Base-by-base conservation (phyloP, 805 yeast genomes). In the Candida orba region DNA sequence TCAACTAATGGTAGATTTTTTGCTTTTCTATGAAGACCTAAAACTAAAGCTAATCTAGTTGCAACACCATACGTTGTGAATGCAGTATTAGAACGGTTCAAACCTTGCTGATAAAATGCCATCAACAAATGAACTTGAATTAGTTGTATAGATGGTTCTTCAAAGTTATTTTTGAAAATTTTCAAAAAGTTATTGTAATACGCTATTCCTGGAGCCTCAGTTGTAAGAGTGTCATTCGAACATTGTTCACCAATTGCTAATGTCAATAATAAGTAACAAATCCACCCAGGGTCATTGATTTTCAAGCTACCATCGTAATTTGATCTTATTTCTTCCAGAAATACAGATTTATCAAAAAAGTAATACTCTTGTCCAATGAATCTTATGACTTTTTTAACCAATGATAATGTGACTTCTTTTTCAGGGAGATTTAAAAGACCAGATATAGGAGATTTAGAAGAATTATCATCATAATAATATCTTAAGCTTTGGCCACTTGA, bases 41-140 rank as follows among this genome's bases (percentile, higher is more conserved):
- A 44, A 5, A 60, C 51, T 18, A 66, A 46, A 0, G 64, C 53
- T 47, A 63, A 54, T 24, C 67, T 47, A 14, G 60, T 52, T 3
- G 69, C 70, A 9, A 60, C 42, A 8, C 69, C 71, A 43, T 62
- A 63, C 51, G 62, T 63, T 18, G 57, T 41, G 45, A 57, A 64
- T 17, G 65, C 60, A 1, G 64, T 52, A 12, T 66, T 62, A 4
- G 65, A 64, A 41, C 68, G 54, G 45, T 66, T 66, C 34, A 66
- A 49, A 10, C 66, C 62, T 43, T 64, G 71, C 32, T 59, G 58
- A 41, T 56, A 67, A 43, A 60, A 62, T 5, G 63, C 69, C 25
- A 65, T 51, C 34, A 66, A 45, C 20, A 65, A 46, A 33, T 63
- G 57, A 1, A 65, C 60, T 48, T 67, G 69, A 31, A 66, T 57